Conservation (phyloP, 129 eudicot genomes). For the Mikania micrantha region DNA sequence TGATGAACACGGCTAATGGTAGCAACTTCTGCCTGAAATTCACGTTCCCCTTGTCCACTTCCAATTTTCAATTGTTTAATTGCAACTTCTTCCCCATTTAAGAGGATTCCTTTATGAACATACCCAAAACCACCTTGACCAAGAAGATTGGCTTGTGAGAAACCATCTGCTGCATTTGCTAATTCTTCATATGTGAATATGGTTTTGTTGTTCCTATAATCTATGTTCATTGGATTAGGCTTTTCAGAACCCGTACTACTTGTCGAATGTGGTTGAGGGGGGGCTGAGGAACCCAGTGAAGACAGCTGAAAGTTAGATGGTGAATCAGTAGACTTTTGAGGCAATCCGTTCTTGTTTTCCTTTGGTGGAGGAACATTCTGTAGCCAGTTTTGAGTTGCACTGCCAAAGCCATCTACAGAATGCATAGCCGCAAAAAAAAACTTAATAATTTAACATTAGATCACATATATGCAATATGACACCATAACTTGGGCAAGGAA, state of each 20-base stretch:
- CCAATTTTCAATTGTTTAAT: constrained; percentile 78
- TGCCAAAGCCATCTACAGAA: constrained; percentile 34
- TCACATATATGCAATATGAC: not conserved
- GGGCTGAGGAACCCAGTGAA: constrained; percentile 21
- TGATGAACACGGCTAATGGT: constrained; percentile 75
- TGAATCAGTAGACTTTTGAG: constrained; percentile 23
- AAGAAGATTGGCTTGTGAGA: constrained; percentile 61
- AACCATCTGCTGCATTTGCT: constrained; percentile 56
- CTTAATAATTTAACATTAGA: not conserved
- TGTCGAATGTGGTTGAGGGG: constrained; percentile 36
- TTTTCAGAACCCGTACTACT: constrained; percentile 40
- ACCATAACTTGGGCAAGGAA: not conserved
- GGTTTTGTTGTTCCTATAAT: constrained; percentile 28
- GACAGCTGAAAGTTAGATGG: constrained; percentile 21
- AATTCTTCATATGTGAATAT: constrained; percentile 68
- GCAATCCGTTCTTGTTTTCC: constrained; percentile 20
- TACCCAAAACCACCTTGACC: constrained; percentile 98
- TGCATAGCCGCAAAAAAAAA: not conserved
- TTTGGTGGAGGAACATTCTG: constrained; percentile 30
- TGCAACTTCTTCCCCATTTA: constrained; percentile 66
- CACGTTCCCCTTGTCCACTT: constrained; percentile 96
- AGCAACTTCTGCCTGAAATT: constrained; percentile 93
- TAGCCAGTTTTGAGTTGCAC: constrained; percentile 37
- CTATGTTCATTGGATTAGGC: constrained; percentile 23
- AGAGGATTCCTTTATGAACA: constrained; percentile 78